Evolutionary conservation across 352 stramenopile genomes (phyloP).

Genomic region (Phytophthora multivora): DNA sequence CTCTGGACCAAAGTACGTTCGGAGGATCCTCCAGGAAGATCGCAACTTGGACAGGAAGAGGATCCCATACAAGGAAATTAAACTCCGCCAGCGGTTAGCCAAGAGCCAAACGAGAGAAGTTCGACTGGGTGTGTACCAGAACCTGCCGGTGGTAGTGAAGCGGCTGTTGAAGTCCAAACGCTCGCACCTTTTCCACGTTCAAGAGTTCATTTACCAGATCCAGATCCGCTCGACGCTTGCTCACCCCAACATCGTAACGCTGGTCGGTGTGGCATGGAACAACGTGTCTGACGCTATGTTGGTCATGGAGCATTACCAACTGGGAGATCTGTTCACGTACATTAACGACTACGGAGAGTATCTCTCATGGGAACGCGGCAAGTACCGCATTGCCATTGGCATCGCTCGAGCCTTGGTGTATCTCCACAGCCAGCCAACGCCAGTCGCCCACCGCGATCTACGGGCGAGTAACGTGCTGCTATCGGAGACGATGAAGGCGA

Average conservation of each 20-base stretch:
- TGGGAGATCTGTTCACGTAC: conserved; percentile 28
- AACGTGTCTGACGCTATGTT: conserved; percentile 42
- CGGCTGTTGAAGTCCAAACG: conserved; percentile 39
- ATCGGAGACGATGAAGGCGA: conserved; percentile 27
- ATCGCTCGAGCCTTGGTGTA: conserved; percentile 42
- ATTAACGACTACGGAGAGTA: conserved; percentile 14
- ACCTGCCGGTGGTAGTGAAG: conserved; percentile 47
- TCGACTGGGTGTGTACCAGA: conserved; percentile 33
- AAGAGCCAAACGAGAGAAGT: conserved; percentile 44
- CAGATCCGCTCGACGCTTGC: conserved; percentile 34
- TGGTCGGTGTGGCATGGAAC: conserved; percentile 53
- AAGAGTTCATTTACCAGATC: conserved; percentile 46
- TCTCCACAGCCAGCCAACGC: conserved; percentile 32
- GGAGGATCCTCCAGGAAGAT: conserved; percentile 22
- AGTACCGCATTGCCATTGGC: conserved; percentile 35
- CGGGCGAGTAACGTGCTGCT: conserved; percentile 44
- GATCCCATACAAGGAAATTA: conserved; percentile 36
- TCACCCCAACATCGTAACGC: conserved; percentile 43
- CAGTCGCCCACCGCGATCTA: conserved; percentile 54
- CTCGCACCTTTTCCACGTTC: conserved; percentile 25
- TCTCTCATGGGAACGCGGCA: conserved; percentile 27
- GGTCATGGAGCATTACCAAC: conserved; percentile 33
- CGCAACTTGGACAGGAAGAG: conserved; percentile 15
- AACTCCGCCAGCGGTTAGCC: conserved; percentile 19
- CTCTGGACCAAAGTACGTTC: conserved; percentile 18